A percentile compares a stretch with the other conserved stretches of the same genome.
These are phyloP conservation scores for Rauvolfia tetraphylla DNA, from an alignment of 257 asterid genomes.

Conservation along the genomic window DNA sequence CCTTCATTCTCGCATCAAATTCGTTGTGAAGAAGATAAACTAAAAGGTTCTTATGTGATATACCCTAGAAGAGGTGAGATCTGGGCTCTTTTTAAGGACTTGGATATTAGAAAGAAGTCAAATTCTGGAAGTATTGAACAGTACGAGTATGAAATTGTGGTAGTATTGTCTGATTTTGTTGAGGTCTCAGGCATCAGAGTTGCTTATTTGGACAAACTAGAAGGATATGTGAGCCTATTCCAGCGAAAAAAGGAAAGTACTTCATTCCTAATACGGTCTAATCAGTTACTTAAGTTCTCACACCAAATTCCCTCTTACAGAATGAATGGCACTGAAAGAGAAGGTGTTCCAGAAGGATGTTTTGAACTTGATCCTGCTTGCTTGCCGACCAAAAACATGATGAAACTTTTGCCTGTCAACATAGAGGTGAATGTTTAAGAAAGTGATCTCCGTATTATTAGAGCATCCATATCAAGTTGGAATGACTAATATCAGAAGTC, in stretches of 20 bases:
- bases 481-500: neutral
- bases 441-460: no score
- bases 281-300: slow-evolving; percentile 3
- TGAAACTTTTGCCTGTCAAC: neutral
- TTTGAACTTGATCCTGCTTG: slow-evolving; percentile 20
- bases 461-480: neutral
- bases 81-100: slow-evolving; percentile 16
- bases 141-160: slow-evolving; percentile 12
- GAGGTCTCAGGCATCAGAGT: slow-evolving; percentile 13
- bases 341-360: slow-evolving; percentile 13
- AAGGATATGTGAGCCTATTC: slow-evolving; percentile 11
- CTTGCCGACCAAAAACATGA: neutral
- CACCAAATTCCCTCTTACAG: slow-evolving; percentile 4
- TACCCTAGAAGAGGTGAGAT: slow-evolving; percentile 10
- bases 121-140: neutral
- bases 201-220: slow-evolving; percentile 6
- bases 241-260: neutral
- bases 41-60: slow-evolving; percentile 20
- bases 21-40: slow-evolving; percentile 15
- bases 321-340: slow-evolving; percentile 13
- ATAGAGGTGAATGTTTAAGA: neutral
- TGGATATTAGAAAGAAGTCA: neutral
- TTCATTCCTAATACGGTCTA: neutral
- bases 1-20: slow-evolving; percentile 49
- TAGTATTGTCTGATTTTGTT: slow-evolving; percentile 8